Evolutionary conservation across 371 early-diverging fungal species (phyloP), one percentile per base, ranked within the genome.

Genomic region (Mortierella sp.): DNA sequence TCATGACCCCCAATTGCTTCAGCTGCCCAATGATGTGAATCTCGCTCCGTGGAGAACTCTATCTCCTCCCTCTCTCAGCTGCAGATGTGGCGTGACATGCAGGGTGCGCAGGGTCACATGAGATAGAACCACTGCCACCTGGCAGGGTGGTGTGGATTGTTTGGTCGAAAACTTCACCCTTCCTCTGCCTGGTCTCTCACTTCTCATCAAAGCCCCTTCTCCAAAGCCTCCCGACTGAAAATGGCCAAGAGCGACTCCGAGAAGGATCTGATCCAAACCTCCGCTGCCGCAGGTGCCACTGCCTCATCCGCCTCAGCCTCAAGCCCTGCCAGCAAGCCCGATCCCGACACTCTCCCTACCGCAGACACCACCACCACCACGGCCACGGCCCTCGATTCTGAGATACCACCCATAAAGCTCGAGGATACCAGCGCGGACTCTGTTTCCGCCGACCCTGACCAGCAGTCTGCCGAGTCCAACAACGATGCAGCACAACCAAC

Each of bases 151-250:
- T n/a, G n/a, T n/a, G n/a, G n/a, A n/a, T n/a, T n/a, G n/a, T n/a
- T n/a, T n/a, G n/a, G n/a, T n/a, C n/a, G n/a, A n/a, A n/a, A n/a
- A n/a, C n/a, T n/a, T n/a, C n/a, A n/a, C n/a, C n/a, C n/a, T n/a
- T n/a, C n/a, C n/a, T n/a, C n/a, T n/a, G n/a, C 34, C 34, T 10
- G 34, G 7, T 8, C 43, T 16, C 24, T 24, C 27, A 7, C n/a
- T 43, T 26, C n/a, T 42, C 55, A 55, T 55, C 55, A 55, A 55
- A 55, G 55, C 55, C 55, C n/a, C 49, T 21, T 42, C 19, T 50
- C 51, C 45, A 43, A 50, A 50, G 51, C 51, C 51, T 50, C 51
- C 51, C 51, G 51, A 50, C 21, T 10, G 27, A 14, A 50, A 50
- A 55, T 55, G 55, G 41, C 12, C 12, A 55, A 43, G 13, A 55